Percentiles rank a stretch among this genome's conserved stretches.
These are phyloP conservation scores for Aspergillus fumigatiaffinis DNA, from an alignment of 2,329 filamentous ascomycete species.

Conservation along the genomic window DNA sequence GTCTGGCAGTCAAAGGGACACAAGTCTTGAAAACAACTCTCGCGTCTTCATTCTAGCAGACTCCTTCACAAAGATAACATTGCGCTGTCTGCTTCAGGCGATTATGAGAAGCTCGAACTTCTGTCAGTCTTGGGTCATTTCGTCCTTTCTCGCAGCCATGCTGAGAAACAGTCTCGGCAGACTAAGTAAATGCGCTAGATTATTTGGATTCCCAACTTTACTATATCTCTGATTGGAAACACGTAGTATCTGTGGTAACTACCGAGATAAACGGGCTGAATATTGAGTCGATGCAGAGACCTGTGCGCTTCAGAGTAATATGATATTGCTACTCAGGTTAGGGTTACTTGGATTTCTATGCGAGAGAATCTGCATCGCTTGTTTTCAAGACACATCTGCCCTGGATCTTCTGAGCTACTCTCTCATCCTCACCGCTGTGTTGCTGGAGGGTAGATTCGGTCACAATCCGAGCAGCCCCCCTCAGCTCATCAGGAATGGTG, in stretches of 20 bases:
- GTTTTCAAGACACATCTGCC: no score
- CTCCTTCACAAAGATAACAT: neutral
- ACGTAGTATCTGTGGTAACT: neutral
- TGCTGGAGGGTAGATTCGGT: no score
- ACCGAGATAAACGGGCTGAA: no score
- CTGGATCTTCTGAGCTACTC: no score
- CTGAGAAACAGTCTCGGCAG: neutral
- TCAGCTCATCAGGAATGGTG: no score
- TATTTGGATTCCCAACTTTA: neutral
- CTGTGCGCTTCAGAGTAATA: no score
- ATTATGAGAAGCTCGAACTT: neutral
- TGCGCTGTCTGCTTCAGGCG: neutral
- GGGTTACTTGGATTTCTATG: no score
- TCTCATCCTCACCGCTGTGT: no score
- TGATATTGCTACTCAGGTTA: no score
- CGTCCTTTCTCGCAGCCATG: neutral
- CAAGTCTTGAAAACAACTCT: neutral
- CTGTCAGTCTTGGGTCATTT: neutral
- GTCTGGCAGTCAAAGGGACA: neutral
- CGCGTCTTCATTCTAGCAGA: neutral
- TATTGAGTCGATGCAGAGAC: no score
- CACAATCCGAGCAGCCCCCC: no score
- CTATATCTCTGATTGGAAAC: neutral
- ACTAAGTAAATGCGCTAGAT: neutral
- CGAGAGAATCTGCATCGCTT: no score